These are phyloP conservation scores for Dalbergia oliveri DNA, from an alignment of 306 rosid genomes.

Conservation along the genomic window DNA sequence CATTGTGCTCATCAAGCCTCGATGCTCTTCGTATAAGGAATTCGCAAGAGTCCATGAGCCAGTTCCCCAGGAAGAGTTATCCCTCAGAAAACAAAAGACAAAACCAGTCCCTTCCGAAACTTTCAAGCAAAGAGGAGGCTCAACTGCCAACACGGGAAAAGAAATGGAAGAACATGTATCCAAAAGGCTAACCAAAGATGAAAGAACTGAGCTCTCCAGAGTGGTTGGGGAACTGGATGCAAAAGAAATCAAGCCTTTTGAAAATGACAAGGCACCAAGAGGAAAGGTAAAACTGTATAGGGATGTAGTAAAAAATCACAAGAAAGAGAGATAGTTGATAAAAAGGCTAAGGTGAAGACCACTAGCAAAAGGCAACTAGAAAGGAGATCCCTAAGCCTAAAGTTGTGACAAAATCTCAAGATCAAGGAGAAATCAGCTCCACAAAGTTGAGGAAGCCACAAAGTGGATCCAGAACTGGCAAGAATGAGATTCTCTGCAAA, in stretches of 20 bases:
- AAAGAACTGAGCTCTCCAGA: conserved; percentile 47
- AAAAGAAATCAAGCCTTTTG: conserved; percentile 55
- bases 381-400: conserved; percentile 57
- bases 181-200: conserved; percentile 53
- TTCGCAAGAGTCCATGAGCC: conserved; percentile 40
- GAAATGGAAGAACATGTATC: conserved; percentile 51
- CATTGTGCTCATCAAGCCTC: conserved; percentile 84
- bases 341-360: conserved; percentile 50
- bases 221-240: conserved; percentile 52
- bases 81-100: conserved; percentile 53
- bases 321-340: conserved; percentile 57
- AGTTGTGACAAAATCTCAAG: conserved; percentile 59
- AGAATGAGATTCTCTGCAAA: conserved; percentile 50
- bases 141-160: conserved; percentile 48
- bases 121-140: conserved; percentile 51
- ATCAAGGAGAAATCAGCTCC: conserved; percentile 56
- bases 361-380: conserved; percentile 51
- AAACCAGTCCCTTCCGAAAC: conserved; percentile 52
- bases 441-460: conserved; percentile 61
- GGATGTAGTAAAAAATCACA: conserved; percentile 54
- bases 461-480: conserved; percentile 49
- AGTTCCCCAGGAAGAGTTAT: conserved; percentile 48
- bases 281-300: conserved; percentile 53
- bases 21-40: conserved; percentile 45
- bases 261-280: conserved; percentile 56